Evolutionary conservation across 305 asterid genomes (phyloP).

Genomic region (Ajuga reptans): DNA sequence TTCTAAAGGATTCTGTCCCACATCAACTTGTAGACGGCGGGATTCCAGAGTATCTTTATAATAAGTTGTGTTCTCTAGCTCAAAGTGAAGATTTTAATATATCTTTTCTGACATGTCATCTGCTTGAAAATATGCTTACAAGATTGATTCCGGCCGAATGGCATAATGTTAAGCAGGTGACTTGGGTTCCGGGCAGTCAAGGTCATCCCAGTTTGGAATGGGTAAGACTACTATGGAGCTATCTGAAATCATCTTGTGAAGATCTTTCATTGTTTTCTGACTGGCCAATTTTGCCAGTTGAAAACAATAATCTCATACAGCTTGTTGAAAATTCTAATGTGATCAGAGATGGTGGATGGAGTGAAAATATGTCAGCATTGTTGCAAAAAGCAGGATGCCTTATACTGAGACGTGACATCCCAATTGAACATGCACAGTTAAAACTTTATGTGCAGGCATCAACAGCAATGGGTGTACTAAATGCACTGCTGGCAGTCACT

Average conservation of each 20-base stretch:
- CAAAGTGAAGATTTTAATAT: conserved; percentile 62
- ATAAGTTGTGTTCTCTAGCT: conserved; percentile 66
- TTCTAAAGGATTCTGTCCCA: conserved; percentile 75
- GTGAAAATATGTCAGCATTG: conserved; percentile 78
- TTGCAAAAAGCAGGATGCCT: conserved; percentile 75
- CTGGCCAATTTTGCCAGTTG: conserved; percentile 97
- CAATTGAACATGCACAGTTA: conserved; percentile 66
- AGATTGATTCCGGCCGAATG: conserved; percentile 77
- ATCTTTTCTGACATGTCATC: conserved; percentile 60
- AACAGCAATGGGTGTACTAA: conserved; percentile 70
- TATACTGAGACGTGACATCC: conserved; percentile 64
- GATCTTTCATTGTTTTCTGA: conserved; percentile 76
- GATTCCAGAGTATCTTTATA: conserved; percentile 54
- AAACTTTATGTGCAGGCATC: conserved; percentile 69
- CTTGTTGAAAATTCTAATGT: conserved; percentile 80
- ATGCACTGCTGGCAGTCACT: conserved; percentile 59
- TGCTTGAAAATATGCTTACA: conserved; percentile 66
- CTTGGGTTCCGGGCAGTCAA: conserved; percentile 66
- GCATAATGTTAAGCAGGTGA: conserved; percentile 66
- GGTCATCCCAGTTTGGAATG: conserved; percentile 81
- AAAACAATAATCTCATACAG: conserved; percentile 57
- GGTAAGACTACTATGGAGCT: conserved; percentile 74
- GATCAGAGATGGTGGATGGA: conserved; percentile 92
- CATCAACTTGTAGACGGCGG: conserved; percentile 63
- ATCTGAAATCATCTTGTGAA: conserved; percentile 67